Percentiles rank a stretch among this genome's conserved stretches.
Evolutionary conservation across 805 yeast species (phyloP).

Genomic region (Helenozyma baotianmanensis): DNA sequence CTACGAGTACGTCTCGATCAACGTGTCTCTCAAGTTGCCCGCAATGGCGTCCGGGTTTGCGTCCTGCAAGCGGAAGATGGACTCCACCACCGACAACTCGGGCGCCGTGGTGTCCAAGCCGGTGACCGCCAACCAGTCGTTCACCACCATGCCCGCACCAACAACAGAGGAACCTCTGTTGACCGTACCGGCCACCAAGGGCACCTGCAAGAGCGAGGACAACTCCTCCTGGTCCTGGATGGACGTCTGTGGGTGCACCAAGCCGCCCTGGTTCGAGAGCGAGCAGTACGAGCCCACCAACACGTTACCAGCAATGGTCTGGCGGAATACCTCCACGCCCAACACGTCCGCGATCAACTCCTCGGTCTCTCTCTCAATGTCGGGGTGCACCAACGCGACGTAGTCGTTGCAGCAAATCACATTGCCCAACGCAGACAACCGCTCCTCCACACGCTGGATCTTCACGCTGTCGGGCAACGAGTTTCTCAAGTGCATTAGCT

Average conservation of each 20-base stretch:
- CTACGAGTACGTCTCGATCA: constrained; percentile 85
- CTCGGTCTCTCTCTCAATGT: constrained; percentile 98
- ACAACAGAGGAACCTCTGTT: constrained; percentile 97
- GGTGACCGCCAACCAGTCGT: constrained; percentile 96
- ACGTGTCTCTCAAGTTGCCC: constrained; percentile 83
- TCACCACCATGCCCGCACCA: constrained; percentile 98
- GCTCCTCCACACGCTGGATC: constrained; percentile 96
- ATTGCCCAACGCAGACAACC: constrained; percentile 94
- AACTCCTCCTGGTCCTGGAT: constrained; percentile 98
- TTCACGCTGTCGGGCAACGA: constrained; percentile 92
- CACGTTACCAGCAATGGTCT: constrained; percentile 97
- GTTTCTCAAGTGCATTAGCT: constrained; percentile 94
- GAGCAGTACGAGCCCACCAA: constrained; percentile 96
- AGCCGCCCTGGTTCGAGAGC: constrained; percentile 94
- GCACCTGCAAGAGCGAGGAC: constrained; percentile 91
- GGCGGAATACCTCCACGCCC: constrained; percentile 98
- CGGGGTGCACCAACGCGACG: constrained; percentile 98
- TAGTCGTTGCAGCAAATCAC: constrained; percentile 98
- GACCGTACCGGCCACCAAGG: constrained; percentile 97
- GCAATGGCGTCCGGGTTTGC: constrained; percentile 84
- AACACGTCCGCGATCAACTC: constrained; percentile 96
- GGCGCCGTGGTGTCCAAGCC: constrained; percentile 99
- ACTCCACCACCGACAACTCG: constrained; percentile 92
- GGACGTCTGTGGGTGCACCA: constrained; percentile 96
- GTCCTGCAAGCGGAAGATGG: constrained; percentile 90